Conservation (phyloP, 495 filamentous ascomycete species). For the Penicillium egyptiacum region DNA sequence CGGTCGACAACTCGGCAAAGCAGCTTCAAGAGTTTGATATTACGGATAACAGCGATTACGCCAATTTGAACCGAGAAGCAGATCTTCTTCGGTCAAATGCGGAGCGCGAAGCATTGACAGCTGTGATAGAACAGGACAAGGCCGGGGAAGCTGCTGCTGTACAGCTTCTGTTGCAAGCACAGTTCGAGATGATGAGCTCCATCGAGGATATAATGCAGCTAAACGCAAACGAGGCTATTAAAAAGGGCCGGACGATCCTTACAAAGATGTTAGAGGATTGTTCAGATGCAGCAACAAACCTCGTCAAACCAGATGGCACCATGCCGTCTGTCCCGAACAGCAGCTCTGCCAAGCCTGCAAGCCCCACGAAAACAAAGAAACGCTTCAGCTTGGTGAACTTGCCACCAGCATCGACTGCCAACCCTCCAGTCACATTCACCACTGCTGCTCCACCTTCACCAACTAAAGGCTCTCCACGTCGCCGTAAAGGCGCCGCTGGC, state of each 20-base stretch:
- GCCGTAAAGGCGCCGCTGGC: slow-evolving; percentile 65
- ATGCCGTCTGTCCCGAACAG: slow-evolving; percentile 58
- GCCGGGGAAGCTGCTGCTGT: slow-evolving; percentile 71
- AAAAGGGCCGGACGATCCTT: slow-evolving; percentile 77
- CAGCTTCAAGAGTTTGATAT: slow-evolving; percentile 76
- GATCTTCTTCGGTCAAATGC: slow-evolving; percentile 79
- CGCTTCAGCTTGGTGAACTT: slow-evolving; percentile 46
- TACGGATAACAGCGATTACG: slow-evolving; percentile 67
- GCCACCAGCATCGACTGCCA: slow-evolving; percentile 32
- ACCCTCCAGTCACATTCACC: slow-evolving; percentile 35
- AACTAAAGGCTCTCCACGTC: slow-evolving; percentile 73
- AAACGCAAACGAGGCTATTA: slow-evolving; percentile 75
- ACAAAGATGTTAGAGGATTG: slow-evolving; percentile 74
- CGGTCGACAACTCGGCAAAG: slow-evolving; percentile 78
- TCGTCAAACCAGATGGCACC: slow-evolving; percentile 87
- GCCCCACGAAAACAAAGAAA: slow-evolving; percentile 77
- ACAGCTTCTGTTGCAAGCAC: slow-evolving; percentile 80
- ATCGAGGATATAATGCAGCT: slow-evolving; percentile 78
- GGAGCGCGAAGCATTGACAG: slow-evolving; percentile 74
- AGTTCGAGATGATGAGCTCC: slow-evolving; percentile 85
- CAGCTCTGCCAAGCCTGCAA: slow-evolving; percentile 60
- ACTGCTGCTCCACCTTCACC: slow-evolving; percentile 51
- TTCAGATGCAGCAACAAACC: slow-evolving; percentile 67
- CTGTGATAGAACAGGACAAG: slow-evolving; percentile 83
- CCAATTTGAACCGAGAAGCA: slow-evolving; percentile 74